Conservation (phyloP, 345 rosid genomes). For the Limnanthes douglasii region DNA sequence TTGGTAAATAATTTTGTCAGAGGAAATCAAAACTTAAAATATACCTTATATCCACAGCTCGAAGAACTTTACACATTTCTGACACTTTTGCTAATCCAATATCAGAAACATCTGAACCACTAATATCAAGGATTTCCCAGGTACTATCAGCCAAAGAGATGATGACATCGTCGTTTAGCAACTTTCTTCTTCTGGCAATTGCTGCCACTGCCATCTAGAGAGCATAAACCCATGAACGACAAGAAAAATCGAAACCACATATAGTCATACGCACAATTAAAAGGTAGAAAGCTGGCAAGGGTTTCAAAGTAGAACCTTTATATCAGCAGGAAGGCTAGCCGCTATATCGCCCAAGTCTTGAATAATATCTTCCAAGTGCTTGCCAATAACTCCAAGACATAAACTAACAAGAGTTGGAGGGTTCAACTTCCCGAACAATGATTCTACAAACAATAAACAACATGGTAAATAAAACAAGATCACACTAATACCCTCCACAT, state of each 20-base stretch:
- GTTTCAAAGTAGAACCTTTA: slow-evolving; percentile 70
- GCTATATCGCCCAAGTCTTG: slow-evolving; percentile 51
- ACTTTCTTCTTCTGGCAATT: slow-evolving; percentile 71
- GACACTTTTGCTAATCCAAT: slow-evolving; percentile 47
- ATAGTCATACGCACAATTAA: too few relatives aligned
- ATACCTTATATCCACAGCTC: slow-evolving; percentile 84
- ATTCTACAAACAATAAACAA: slow-evolving; percentile 17
- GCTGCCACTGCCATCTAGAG: slow-evolving; percentile 48
- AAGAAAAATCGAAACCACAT: too few relatives aligned
- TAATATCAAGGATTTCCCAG: slow-evolving; percentile 73
- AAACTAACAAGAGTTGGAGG: slow-evolving; percentile 56
- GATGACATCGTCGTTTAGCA: slow-evolving; percentile 45
- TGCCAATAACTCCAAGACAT: slow-evolving; percentile 76
- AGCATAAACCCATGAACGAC: slow-evolving; percentile 4
- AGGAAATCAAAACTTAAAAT: neutral
- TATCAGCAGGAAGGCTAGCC: slow-evolving; percentile 35
- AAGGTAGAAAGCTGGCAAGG: too few relatives aligned
- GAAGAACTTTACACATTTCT: slow-evolving; percentile 40
- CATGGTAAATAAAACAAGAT: slow-evolving; percentile 3
- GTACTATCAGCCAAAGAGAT: slow-evolving; percentile 58
- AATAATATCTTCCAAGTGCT: slow-evolving; percentile 61
- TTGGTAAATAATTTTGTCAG: too few relatives aligned
- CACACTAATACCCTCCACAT: neutral
- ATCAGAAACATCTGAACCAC: slow-evolving; percentile 66
- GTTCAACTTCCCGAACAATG: slow-evolving; percentile 13